A percentile compares a stretch with the other conserved stretches of the same genome.
phyloP scores from a whole-genome alignment of 306 rosid genomes.

The Canavalia ensiformis region DNA sequence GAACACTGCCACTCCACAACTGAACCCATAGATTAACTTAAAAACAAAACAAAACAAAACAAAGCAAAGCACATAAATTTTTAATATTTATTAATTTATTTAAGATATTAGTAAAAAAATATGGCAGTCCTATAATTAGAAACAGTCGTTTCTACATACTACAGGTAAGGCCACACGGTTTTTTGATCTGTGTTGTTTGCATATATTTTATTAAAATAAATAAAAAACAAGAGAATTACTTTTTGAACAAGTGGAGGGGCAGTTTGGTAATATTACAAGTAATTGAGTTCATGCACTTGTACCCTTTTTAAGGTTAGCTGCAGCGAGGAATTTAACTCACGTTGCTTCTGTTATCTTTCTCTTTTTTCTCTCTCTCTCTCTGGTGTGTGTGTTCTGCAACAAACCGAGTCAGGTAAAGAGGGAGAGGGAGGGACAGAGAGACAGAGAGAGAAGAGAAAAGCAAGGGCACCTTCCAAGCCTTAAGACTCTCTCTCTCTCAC shows the following conservation, averaged over 20 bases:
- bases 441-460: constrained; percentile 28
- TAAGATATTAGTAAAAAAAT: neutral
- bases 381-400: neutral
- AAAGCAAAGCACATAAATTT: neutral
- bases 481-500: constrained; percentile 21
- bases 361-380: neutral
- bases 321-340: neutral
- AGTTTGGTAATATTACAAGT: constrained; percentile 5
- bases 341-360: neutral
- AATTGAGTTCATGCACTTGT: neutral
- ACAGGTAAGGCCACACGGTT: neutral
- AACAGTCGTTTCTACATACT: neutral
- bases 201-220: neutral
- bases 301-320: constrained; percentile 37
- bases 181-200: neutral
- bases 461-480: constrained; percentile 27
- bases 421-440: constrained; percentile 36
- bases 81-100: too few species aligned
- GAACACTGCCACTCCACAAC: neutral
- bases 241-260: constrained; percentile 47
- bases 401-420: neutral
- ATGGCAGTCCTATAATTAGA: neutral
- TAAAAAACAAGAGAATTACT: neutral
- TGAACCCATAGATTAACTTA: too few species aligned
- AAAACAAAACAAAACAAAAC: neutral